Evolutionary conservation across 2,329 filamentous ascomycete species (phyloP).

Genomic region (Diaporthe sp.): DNA sequence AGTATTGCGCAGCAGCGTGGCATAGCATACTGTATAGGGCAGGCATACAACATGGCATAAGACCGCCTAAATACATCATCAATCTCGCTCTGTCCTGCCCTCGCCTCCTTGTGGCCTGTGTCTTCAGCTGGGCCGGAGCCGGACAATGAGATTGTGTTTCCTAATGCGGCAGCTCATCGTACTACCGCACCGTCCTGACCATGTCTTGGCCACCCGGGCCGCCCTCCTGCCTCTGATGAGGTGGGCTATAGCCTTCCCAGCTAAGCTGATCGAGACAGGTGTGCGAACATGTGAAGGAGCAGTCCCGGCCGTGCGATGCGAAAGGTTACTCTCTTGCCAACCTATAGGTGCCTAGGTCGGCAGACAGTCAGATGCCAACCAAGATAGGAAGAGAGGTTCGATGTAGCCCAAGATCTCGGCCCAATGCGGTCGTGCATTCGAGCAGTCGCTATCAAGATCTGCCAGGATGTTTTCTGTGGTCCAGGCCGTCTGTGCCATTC

Average conservation of each 20-base stretch:
- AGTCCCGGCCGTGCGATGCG: neutral
- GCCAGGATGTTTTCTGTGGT: conserved; percentile 18
- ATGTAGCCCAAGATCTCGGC: conserved; percentile 21
- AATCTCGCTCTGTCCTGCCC: conserved; percentile 9
- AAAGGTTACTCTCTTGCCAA: neutral
- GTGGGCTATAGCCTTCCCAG: neutral
- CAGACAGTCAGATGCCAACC: neutral
- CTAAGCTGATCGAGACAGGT: neutral
- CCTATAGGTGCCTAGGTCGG: neutral
- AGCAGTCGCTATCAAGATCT: conserved; percentile 8
- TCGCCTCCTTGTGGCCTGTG: neutral
- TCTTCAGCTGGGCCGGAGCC: conserved; percentile 20
- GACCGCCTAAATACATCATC: neutral
- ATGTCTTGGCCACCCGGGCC: conserved; percentile 6
- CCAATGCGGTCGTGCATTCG: neutral
- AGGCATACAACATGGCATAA: conserved; percentile 25
- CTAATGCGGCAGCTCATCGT: conserved; percentile 14
- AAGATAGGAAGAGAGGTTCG: conserved; percentile 10
- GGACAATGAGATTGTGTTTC: conserved; percentile 36
- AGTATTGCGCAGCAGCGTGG: neutral
- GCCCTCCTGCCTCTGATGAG: neutral
- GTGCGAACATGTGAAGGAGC: conserved; percentile 17
- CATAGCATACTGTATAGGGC: neutral
- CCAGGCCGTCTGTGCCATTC: conserved; percentile 20
- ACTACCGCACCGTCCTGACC: neutral